Percentiles rank a stretch among this genome's conserved stretches.
Evolutionary conservation across 257 asterid genomes (phyloP).

Genomic region (Lycium barbarum): DNA sequence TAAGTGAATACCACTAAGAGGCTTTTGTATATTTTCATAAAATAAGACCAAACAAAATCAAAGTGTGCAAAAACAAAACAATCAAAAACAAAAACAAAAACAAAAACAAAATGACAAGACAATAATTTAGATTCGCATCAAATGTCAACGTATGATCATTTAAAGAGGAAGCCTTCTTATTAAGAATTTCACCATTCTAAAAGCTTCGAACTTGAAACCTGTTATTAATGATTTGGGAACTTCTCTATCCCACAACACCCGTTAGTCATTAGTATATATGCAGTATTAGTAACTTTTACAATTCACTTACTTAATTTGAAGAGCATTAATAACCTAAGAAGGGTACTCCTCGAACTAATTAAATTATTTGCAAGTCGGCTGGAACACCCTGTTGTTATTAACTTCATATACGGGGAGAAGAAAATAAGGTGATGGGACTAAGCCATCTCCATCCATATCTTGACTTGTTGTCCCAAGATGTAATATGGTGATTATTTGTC

Average conservation of each 20-base stretch:
- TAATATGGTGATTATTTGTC: neutral
- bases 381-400: neutral
- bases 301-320: neutral
- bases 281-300: neutral
- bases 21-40: too few relatives aligned
- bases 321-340: neutral
- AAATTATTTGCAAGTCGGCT: accelerated
- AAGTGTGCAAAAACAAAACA: too few relatives aligned
- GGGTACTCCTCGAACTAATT: neutral
- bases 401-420: neutral
- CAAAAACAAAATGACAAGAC: too few relatives aligned
- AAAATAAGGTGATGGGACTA: neutral
- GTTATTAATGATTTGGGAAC: neutral
- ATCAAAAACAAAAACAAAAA: too few relatives aligned
- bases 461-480: neutral
- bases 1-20: too few relatives aligned
- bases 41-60: too few relatives aligned
- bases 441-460: slow-evolving; percentile 16
- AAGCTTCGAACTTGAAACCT: neutral
- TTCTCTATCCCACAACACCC: neutral
- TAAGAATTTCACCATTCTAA: too few relatives aligned
- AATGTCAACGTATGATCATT: too few relatives aligned
- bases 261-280: neutral
- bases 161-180: too few relatives aligned
- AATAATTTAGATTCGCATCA: too few relatives aligned